These are phyloP conservation scores for Hyphodiscus sp. DNA, from an alignment of 2,329 filamentous ascomycete species.

Conservation along the genomic window DNA sequence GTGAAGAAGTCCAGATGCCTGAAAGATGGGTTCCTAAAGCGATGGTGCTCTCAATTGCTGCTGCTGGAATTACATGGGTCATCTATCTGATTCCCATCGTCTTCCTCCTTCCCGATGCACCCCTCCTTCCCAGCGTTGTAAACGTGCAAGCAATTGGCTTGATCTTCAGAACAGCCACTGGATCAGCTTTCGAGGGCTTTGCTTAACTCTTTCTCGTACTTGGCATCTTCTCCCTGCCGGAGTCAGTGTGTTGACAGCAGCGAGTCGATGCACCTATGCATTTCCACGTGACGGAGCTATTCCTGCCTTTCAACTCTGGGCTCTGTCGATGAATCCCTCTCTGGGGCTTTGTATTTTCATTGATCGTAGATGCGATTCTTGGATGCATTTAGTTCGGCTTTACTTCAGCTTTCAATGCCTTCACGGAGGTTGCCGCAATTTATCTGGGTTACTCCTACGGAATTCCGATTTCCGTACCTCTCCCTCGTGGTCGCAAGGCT, in stretches of 20 bases:
- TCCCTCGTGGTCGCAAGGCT: slow-evolving; percentile 59
- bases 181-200: slow-evolving; percentile 56
- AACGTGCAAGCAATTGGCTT: slow-evolving; percentile 71
- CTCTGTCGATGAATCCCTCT: slow-evolving; percentile 63
- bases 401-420: slow-evolving; percentile 69
- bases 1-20: slow-evolving; percentile 64
- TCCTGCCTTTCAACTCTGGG: slow-evolving; percentile 61
- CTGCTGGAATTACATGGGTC: slow-evolving; percentile 58
- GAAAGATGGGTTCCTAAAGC: slow-evolving; percentile 64
- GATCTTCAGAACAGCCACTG: slow-evolving; percentile 67
- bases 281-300: slow-evolving; percentile 72
- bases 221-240: slow-evolving; percentile 74
- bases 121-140: slow-evolving; percentile 55
- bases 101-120: slow-evolving; percentile 66
- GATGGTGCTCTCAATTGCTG: slow-evolving; percentile 62
- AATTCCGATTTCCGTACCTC: slow-evolving; percentile 65
- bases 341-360: slow-evolving; percentile 61
- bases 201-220: slow-evolving; percentile 69
- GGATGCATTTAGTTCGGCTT: slow-evolving; percentile 77
- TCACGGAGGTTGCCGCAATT: slow-evolving; percentile 75
- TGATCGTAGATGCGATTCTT: slow-evolving; percentile 61
- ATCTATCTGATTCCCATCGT: slow-evolving; percentile 67
- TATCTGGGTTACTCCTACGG: slow-evolving; percentile 71
- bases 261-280: slow-evolving; percentile 68
- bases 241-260: slow-evolving; percentile 66